phyloP scores from a whole-genome alignment of 495 filamentous ascomycete species.

The Penicillium odoratum region DNA sequence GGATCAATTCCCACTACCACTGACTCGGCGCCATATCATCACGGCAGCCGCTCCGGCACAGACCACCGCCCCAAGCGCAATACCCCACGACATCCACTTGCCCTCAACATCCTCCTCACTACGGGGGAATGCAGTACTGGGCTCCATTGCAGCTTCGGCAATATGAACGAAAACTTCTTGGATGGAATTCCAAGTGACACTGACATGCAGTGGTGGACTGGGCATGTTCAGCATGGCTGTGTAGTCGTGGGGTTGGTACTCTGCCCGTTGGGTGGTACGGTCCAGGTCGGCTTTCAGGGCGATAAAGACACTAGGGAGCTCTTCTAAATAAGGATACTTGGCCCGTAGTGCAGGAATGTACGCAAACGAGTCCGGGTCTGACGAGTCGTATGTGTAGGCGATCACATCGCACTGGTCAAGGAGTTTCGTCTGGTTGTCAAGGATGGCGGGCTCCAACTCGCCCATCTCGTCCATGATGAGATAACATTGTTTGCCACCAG shows the following conservation, averaged over 20 bases:
- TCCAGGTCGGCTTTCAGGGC: conserved; percentile 93
- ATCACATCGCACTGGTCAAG: conserved; percentile 90
- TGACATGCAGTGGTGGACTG: conserved; percentile 86
- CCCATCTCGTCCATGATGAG: conserved; percentile 94
- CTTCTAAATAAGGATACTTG: conserved; percentile 78
- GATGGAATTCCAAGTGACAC: conserved; percentile 86
- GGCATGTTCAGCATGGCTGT: conserved; percentile 72
- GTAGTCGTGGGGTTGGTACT: conserved; percentile 91
- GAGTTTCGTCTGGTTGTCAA: conserved; percentile 90
- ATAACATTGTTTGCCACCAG: conserved; percentile 95
- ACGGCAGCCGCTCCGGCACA: conserved; percentile 80
- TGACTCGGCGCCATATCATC: conserved; percentile 67
- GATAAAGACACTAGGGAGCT: conserved; percentile 84
- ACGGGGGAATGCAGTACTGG: conserved; percentile 83
- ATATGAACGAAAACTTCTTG: conserved; percentile 86
- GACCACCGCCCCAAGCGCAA: conserved; percentile 77
- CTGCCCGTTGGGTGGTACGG: conserved; percentile 87
- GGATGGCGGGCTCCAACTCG: conserved; percentile 88
- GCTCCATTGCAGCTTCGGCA: conserved; percentile 88
- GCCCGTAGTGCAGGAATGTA: conserved; percentile 82
- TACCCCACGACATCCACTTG: conserved; percentile 80
- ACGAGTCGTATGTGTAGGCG: conserved; percentile 95
- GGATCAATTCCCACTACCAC: conserved; percentile 34
- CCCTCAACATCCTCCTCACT: conserved; percentile 76
- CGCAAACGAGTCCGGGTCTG: conserved; percentile 89